Conservation (phyloP, 2,329 filamentous ascomycete genomes). For the Aspergillus sp. region DNA sequence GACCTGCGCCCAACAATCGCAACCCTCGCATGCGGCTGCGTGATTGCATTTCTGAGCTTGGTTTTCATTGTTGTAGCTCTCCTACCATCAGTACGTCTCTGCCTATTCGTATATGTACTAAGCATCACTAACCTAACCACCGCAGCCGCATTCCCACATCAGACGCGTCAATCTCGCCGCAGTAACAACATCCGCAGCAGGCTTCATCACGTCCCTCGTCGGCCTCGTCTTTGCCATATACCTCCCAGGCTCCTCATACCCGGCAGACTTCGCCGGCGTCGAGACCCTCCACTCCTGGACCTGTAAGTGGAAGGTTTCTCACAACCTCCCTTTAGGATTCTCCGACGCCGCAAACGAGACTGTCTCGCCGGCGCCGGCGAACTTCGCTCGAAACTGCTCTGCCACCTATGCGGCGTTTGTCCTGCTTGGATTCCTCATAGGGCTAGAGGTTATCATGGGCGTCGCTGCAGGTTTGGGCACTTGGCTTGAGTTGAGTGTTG, state of each 20-base stretch:
- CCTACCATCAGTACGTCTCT: conserved; percentile 35
- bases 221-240: conserved; percentile 35
- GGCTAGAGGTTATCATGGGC: conserved; percentile 36
- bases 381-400: conserved; percentile 40
- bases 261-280: conserved; percentile 28
- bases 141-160: conserved; percentile 37
- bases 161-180: conserved; percentile 34
- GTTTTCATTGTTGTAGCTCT: conserved; percentile 34
- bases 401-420: conserved; percentile 37
- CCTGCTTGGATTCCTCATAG: conserved; percentile 35
- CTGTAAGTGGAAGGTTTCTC: conserved; percentile 37
- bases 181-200: conserved; percentile 33
- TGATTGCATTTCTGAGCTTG: conserved; percentile 34
- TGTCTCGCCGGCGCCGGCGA: conserved; percentile 26
- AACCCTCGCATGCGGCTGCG: conserved; percentile 35
- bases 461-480: conserved; percentile 28
- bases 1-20: conserved; percentile 42
- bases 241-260: conserved; percentile 29
- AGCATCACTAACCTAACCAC: background rate
- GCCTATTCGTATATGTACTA: background rate
- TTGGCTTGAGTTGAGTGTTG: conserved; percentile 32
- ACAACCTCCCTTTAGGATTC: conserved; percentile 11
- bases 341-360: conserved; percentile 10
- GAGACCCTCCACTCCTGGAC: conserved; percentile 45
- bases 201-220: conserved; percentile 36